Conservation (phyloP, 495 filamentous ascomycete species). For the Penicillium manginii region DNA sequence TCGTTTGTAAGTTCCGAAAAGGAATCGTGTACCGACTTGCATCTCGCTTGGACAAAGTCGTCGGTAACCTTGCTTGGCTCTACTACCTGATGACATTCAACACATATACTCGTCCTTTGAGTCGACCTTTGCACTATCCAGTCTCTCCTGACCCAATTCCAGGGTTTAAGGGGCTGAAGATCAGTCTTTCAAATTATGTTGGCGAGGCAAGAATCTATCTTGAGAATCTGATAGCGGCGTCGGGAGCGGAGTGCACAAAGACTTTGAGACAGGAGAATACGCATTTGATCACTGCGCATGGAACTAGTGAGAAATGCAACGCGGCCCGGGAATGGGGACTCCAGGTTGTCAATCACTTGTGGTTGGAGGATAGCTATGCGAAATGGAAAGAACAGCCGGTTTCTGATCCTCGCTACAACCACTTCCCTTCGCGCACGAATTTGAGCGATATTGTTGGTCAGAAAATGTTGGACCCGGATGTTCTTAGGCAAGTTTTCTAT, state of each 20-base stretch:
- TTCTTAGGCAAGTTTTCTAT: slow-evolving; percentile 56
- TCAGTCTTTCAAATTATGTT: slow-evolving; percentile 93
- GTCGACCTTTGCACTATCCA: slow-evolving; percentile 87
- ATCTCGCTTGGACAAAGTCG: slow-evolving; percentile 72
- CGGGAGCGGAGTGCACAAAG: slow-evolving; percentile 87
- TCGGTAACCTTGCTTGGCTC: slow-evolving; percentile 92
- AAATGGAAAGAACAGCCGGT: slow-evolving; percentile 73
- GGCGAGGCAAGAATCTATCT: slow-evolving; percentile 93
- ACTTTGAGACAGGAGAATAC: slow-evolving; percentile 93
- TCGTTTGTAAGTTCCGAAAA: slow-evolving; percentile 86
- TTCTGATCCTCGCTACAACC: slow-evolving; percentile 70
- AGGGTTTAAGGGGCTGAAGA: slow-evolving; percentile 73
- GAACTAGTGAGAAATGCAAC: slow-evolving; percentile 83
- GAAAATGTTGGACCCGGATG: slow-evolving; percentile 65
- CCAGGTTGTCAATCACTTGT: slow-evolving; percentile 89
- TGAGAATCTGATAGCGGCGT: slow-evolving; percentile 83
- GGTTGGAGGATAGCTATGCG: slow-evolving; percentile 97
- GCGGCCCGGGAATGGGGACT: slow-evolving; percentile 93
- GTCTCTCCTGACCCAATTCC: slow-evolving; percentile 72
- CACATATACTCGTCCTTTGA: slow-evolving; percentile 80
- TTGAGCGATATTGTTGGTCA: slow-evolving; percentile 90
- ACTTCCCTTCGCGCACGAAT: slow-evolving; percentile 87
- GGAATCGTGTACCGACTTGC: slow-evolving; percentile 78
- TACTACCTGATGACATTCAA: slow-evolving; percentile 89
- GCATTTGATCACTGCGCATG: slow-evolving; percentile 90